Evolutionary conservation across 2,329 filamentous ascomycete species (phyloP), one percentile per base, ranked within the genome.

Genomic region (Ambrosiella xylebori): DNA sequence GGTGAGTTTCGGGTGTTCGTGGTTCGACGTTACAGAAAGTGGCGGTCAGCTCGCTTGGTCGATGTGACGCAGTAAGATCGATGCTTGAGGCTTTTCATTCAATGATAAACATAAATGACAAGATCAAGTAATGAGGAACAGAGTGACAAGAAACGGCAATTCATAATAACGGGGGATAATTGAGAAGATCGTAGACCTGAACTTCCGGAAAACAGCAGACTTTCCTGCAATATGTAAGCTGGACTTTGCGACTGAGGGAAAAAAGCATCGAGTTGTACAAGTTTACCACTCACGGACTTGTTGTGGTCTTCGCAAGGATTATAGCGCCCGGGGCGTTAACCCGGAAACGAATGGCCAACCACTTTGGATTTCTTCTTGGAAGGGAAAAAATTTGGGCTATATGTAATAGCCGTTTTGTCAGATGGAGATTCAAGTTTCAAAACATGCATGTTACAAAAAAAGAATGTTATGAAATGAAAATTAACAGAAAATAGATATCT

Each of bases 271-370:
- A 13, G 19, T 47, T 47, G 27, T 27, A 27, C 44, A 15, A 17
- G n/a, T 47, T 2, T 13, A 13, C 19, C 19, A 15, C 12, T 17
- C 47, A 51, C 19, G 52, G 38, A 13, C 15, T 54, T 54, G 35
- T 36, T 27, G 40, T 41, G 40, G 15, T 19, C 45, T n/a, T 49
- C 45, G 51, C 56, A 61, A 35, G 57, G 45, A 52, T 60, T 47
- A 52, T 19, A 54, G 61, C 36, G 39, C 49, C 37, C 38, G 41
- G 54, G 19, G 9, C n/a, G 58, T 59, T 59, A 52, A 13, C 58
- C 58, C 11, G 49, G 58, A 37, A 59, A 59, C 58, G n/a, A 11
- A 37, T 17, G 27, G 52, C 35, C 47, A 51, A 36, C 17, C 47
- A 35, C 11, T 27, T 5, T 41, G 45, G 44, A 40, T 8, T 36